phyloP scores from a whole-genome alignment of 768 basidiomycete genomes.

The Xanthoconium purpureum region DNA sequence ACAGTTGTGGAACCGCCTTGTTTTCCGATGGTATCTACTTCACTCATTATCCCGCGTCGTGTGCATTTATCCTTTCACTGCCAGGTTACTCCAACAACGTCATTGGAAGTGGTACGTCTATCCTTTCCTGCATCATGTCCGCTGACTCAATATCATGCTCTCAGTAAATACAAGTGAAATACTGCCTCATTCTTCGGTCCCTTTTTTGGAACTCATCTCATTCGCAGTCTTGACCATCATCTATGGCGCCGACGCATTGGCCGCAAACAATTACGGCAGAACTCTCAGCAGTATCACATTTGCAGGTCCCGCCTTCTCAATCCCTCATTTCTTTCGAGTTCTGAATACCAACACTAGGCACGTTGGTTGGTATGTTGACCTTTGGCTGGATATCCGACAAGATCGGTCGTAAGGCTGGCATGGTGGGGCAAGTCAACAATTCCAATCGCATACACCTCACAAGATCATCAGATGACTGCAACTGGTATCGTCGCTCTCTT shows the following conservation, averaged over 20 bases:
- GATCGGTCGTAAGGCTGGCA: constrained; percentile 83
- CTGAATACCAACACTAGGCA: constrained; percentile 69
- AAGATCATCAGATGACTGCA: constrained; percentile 60
- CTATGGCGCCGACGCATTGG: constrained; percentile 58
- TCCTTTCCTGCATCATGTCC: background rate
- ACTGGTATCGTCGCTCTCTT: constrained; percentile 83
- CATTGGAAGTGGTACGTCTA: constrained; percentile 66
- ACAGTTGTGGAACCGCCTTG: constrained; percentile 80
- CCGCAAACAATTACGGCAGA: constrained; percentile 54
- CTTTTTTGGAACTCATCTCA: background rate
- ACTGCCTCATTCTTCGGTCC: background rate
- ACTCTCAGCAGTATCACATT: constrained; percentile 70
- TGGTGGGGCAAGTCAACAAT: constrained; percentile 46
- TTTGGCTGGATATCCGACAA: constrained; percentile 88
- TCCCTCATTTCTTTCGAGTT: constrained; percentile 61
- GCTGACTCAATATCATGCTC: constrained; percentile 1
- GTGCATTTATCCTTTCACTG: constrained; percentile 4
- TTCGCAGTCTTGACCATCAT: constrained; percentile 62
- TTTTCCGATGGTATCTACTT: constrained; percentile 71
- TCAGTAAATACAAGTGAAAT: constrained; percentile 67
- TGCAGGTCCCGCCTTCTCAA: constrained; percentile 71
- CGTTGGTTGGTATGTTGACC: constrained; percentile 77
- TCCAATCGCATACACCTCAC: constrained; percentile 10
- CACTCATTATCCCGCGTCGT: background rate
- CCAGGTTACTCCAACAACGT: constrained; percentile 78